Evolutionary conservation across 805 yeast species (phyloP).

Genomic region (Kodamaea kakaduensis): DNA sequence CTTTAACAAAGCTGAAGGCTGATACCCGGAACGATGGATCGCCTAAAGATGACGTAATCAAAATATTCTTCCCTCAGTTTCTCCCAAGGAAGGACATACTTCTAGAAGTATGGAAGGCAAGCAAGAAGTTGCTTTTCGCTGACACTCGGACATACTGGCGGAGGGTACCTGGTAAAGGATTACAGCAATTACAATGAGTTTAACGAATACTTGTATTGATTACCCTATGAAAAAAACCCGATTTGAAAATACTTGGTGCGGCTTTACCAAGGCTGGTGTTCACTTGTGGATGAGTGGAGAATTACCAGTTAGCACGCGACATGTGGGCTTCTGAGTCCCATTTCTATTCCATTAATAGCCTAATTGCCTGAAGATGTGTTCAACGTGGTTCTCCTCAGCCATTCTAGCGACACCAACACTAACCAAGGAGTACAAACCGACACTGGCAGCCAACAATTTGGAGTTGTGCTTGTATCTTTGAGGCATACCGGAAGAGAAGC

Average conservation of each 20-base stretch:
- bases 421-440: slow-evolving; percentile 22
- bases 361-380: slow-evolving; percentile 29
- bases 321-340: too few relatives aligned
- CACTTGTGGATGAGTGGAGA: too few relatives aligned
- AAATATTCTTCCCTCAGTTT: slow-evolving; percentile 40
- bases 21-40: slow-evolving; percentile 4
- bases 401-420: slow-evolving; percentile 26
- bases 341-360: slow-evolving; percentile 17
- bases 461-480: slow-evolving; percentile 2
- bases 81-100: slow-evolving; percentile 41
- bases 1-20: slow-evolving; percentile 42
- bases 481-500: background rate
- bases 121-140: slow-evolving; percentile 36
- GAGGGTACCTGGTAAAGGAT: slow-evolving; percentile 36
- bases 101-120: slow-evolving; percentile 35
- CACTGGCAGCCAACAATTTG: slow-evolving; percentile 18
- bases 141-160: slow-evolving; percentile 27
- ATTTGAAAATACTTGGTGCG: too few relatives aligned
- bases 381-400: slow-evolving; percentile 28
- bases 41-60: slow-evolving; percentile 19
- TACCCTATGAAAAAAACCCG: too few relatives aligned
- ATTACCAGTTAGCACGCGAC: too few relatives aligned
- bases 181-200: slow-evolving; percentile 18
- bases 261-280: too few relatives aligned
- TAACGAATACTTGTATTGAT: too few relatives aligned